phyloP scores from a whole-genome alignment of 1,284 basidiomycete genomes.

The Lentinula novae-zelandiae region DNA sequence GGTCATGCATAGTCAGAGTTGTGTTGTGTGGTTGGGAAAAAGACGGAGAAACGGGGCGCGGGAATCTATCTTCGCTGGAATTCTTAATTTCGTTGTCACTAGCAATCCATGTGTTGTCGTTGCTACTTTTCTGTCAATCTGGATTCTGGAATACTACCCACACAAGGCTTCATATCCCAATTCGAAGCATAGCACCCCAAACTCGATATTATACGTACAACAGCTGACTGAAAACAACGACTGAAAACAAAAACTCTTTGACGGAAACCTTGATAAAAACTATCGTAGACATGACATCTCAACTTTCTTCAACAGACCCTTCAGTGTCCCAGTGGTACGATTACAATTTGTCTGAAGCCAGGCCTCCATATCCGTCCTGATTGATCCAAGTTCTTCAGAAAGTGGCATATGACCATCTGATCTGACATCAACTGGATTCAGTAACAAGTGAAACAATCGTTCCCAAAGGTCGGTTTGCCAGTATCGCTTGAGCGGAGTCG shows the following conservation, averaged over 20 bases:
- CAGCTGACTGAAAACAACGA: too few species aligned
- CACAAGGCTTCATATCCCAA: background rate
- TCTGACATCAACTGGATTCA: conserved; percentile 70
- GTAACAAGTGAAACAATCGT: conserved; percentile 78
- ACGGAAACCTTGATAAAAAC: background rate
- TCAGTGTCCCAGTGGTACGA: conserved; percentile 84
- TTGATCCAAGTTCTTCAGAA: conserved; percentile 55
- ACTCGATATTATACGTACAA: too few species aligned
- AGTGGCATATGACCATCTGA: conserved; percentile 65
- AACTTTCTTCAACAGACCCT: conserved; percentile 79
- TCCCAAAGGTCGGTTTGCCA: conserved; percentile 93
- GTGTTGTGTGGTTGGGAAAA: background rate
- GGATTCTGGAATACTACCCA: conserved; percentile 29
- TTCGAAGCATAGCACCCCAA: background rate
- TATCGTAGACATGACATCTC: conserved; percentile 44
- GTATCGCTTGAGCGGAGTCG: conserved; percentile 86
- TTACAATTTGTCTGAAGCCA: conserved; percentile 85
- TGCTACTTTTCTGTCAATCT: conserved; percentile 19
- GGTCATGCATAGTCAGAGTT: conserved; percentile 48
- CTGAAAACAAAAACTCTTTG: too few species aligned
- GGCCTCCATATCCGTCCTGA: conserved; percentile 80
- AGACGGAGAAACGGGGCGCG: background rate
- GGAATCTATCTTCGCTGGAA: background rate
- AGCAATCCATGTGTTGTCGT: background rate
- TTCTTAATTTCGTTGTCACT: conserved; percentile 4